Base-by-base conservation (phyloP, 1,139 yeast species). In the Yamadazyma oceani region DNA sequence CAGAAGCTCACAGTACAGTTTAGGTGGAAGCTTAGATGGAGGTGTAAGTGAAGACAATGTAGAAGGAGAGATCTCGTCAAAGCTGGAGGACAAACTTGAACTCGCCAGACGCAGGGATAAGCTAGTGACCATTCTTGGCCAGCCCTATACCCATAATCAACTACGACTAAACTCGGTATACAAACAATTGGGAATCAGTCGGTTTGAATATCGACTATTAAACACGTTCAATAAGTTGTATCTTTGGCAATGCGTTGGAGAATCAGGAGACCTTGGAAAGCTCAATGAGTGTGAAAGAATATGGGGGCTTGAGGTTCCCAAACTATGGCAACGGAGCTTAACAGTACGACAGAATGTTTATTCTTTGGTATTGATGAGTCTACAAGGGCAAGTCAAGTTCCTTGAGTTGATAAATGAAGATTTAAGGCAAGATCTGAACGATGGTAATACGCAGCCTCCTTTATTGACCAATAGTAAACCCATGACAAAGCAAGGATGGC, bases 131-230 rank as follows among this genome's bases (percentile, higher is more conserved):
- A n/a, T n/a, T n/a, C n/a, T n/a, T n/a, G n/a, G n/a, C n/a, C n/a
- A 24, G 7, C n/a, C 6, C 13, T 8, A 10, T 13, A 14, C 14
- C 6, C 14, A 26, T 14, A 16, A 7, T 6, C 31, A 17, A 25
- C 24, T 12, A 19, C 26, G 34, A 13, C 29, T 47, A 12, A 45
- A 45, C 28, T 32, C 46, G n/a, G 35, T 44, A 28, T 21, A 40
- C 11, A 26, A 31, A 2, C 62, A 55, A 13, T 40, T 62, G 23
- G 40, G 52, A 3, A 42, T 64, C 17, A 42, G 60, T 17, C 43
- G 45, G 12, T 61, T 62, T 36, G 69, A 64, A 38, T 44, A 48
- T 26, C 50, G 60, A 15, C 54, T 64, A 14, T 39, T 61, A 25
- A 52, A 53, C 17, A 62, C 59, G 42, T 64, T 63, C 46, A 53